These are phyloP conservation scores for Crithidia expoeki DNA, from an alignment of 208 protist species.

Conservation along the genomic window DNA sequence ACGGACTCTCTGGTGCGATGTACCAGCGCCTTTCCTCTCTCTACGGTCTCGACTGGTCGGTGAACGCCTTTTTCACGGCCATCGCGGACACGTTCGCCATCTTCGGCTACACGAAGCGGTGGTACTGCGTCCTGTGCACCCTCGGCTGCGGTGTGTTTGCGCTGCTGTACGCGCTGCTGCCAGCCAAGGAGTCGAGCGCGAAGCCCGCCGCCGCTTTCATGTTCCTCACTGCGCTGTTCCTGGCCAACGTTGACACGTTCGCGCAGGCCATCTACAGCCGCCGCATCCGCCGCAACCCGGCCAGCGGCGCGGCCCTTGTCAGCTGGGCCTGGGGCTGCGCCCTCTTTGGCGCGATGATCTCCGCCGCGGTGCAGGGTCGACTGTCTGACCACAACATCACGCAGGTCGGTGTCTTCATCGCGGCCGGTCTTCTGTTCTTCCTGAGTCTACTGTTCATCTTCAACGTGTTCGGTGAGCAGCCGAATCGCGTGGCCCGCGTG, in stretches of 20 bases:
- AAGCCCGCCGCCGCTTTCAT: constrained; percentile 45
- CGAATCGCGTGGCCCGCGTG: constrained; percentile 45
- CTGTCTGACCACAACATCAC: constrained; percentile 49
- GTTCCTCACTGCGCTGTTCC: constrained; percentile 52
- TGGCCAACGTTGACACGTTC: constrained; percentile 71
- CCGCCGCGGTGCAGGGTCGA: constrained; percentile 51
- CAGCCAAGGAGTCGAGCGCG: constrained; percentile 41
- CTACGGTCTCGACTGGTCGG: constrained; percentile 59
- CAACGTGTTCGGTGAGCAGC: constrained; percentile 66
- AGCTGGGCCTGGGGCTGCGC: constrained; percentile 66
- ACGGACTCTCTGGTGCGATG: constrained; percentile 36
- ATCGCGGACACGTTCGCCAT: constrained; percentile 68
- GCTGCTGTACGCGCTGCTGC: constrained; percentile 55
- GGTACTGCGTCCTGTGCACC: constrained; percentile 60
- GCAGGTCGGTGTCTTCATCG: constrained; percentile 47
- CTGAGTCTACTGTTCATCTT: constrained; percentile 48
- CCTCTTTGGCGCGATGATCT: constrained; percentile 47
- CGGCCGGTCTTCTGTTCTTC: constrained; percentile 44
- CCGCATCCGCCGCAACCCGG: constrained; percentile 50
- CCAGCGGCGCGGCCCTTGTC: constrained; percentile 46
- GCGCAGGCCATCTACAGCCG: constrained; percentile 71
- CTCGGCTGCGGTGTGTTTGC: constrained; percentile 46
- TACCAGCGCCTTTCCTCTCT: constrained; percentile 66
- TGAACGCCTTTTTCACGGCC: constrained; percentile 67
- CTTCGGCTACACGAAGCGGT: constrained; percentile 79